A percentile compares a stretch with the other conserved stretches of the same genome.
Evolutionary conservation across 2,329 filamentous ascomycete species (phyloP).

Genomic region (Colletotrichum sp.): DNA sequence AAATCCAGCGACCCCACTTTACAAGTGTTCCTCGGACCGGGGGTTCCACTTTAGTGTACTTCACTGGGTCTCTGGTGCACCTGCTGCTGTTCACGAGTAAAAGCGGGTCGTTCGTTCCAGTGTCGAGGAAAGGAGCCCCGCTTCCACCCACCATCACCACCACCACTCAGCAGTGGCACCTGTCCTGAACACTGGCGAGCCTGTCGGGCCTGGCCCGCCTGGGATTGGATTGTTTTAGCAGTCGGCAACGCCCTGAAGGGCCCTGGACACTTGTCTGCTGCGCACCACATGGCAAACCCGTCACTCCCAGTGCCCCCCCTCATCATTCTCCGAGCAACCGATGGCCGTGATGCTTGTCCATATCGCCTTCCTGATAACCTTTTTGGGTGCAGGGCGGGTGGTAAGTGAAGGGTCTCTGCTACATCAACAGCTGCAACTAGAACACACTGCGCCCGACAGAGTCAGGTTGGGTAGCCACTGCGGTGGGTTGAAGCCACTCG

Average conservation of each 20-base stretch:
- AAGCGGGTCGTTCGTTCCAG: not conserved
- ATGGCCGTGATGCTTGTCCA: constrained; percentile 25
- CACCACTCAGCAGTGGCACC: too few relatives aligned
- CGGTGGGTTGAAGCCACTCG: not conserved
- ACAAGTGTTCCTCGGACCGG: not conserved
- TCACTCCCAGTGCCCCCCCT: not conserved
- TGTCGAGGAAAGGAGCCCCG: too few relatives aligned
- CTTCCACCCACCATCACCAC: not conserved
- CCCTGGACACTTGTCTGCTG: not conserved
- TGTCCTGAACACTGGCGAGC: not conserved
- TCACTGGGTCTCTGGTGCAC: too few relatives aligned
- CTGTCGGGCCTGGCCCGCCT: not conserved
- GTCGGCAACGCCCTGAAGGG: not conserved
- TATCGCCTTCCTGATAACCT: constrained; percentile 26
- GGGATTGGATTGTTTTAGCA: not conserved
- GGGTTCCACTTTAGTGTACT: not conserved
- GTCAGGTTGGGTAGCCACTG: not conserved
- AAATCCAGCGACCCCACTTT: not conserved
- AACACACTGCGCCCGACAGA: not conserved
- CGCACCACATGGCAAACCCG: not conserved
- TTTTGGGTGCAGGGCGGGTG: constrained; percentile 21
- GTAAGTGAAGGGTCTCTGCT: constrained; percentile 10
- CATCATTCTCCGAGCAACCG: not conserved
- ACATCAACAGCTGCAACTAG: not conserved
- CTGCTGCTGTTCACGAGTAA: too few relatives aligned